Evolutionary conservation across 306 rosid species (phyloP), one percentile per base, ranked within the genome.

Genomic region (Trifolium dubium): DNA sequence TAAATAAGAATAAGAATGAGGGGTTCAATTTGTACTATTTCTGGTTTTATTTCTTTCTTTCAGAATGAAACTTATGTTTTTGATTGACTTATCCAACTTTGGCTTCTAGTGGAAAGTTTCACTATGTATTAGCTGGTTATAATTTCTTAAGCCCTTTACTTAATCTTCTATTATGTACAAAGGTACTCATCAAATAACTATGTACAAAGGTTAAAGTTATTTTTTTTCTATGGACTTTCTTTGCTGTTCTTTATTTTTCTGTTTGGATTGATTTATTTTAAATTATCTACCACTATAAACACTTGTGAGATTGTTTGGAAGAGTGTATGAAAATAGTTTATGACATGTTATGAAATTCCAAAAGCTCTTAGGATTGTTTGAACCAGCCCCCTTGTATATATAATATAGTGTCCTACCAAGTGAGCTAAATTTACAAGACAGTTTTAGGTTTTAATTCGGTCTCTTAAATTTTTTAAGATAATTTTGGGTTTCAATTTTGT

Each of bases 21-120:
- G 32, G 67, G 64, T 82, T 82, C 70, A 41, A 62, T 55, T 77
- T 82, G 80, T 60, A 60, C 10, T 32, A 72, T 55, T 72, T 59
- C 40, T 49, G 69, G 41, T 61, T 53, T 77, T 64, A 28, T 61
- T 53, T 77, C 40, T 50, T 72, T 61, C 65, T 67, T 77, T 72
- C 10, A 72, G 47, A 70, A 69, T 55, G 77, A 50, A 69, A 69
- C 35, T 39, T 15, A n/a, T 32, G 64, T 64, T 58, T 64, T 58
- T 58, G 9, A 29, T 58, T 12, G 64, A 58, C 39, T 58, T 2
- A 11, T 3, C 61, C 23, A 51, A 46, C 4, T 19, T 10, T 19
- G 32, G 61, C 32, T 54, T 17, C 3, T 55, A 19, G 30, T 54
- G 30, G 60, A 54, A 54, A 53, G 5, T 53, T 53, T 53, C 18